Percentiles rank a stretch among this genome's conserved stretches.
Conservation (phyloP, 148 eudicot species). For the Selenicereus undatus region DNA sequence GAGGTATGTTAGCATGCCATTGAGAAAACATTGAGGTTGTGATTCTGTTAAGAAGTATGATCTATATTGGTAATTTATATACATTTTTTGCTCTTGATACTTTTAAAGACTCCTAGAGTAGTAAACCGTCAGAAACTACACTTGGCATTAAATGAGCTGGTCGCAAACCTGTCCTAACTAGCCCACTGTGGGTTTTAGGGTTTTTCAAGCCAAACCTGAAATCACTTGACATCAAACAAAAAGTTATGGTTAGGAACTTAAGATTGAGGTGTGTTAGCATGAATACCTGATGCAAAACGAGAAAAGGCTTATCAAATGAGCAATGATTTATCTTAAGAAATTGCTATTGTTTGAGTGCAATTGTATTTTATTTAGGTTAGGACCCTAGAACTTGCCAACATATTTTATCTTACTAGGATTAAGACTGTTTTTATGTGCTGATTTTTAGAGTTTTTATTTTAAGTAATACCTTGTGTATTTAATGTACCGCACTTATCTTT, state of each 20-base stretch:
- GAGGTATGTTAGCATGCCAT: background rate
- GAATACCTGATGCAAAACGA: background rate
- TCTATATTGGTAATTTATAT: background rate
- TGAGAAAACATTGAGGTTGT: background rate
- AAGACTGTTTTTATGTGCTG: no score
- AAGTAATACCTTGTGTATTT: no score
- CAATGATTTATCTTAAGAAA: no score
- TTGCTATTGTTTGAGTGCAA: no score
- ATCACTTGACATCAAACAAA: background rate
- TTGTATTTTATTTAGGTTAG: no score
- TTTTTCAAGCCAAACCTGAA: background rate
- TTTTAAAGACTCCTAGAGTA: no score
- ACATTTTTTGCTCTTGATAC: no score
- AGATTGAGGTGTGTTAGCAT: background rate
- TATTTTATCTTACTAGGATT: no score
- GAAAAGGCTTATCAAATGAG: no score
- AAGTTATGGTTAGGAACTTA: background rate
- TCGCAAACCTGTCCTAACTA: background rate
- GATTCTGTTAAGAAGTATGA: background rate
- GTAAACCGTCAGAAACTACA: background rate
- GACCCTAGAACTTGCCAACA: no score
- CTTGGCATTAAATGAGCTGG: background rate
- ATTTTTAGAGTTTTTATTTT: no score
- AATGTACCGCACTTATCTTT: no score
- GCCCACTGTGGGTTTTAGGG: background rate